Conservation (phyloP, 2,329 filamentous ascomycete genomes). For the Hypoxylon sp. region DNA sequence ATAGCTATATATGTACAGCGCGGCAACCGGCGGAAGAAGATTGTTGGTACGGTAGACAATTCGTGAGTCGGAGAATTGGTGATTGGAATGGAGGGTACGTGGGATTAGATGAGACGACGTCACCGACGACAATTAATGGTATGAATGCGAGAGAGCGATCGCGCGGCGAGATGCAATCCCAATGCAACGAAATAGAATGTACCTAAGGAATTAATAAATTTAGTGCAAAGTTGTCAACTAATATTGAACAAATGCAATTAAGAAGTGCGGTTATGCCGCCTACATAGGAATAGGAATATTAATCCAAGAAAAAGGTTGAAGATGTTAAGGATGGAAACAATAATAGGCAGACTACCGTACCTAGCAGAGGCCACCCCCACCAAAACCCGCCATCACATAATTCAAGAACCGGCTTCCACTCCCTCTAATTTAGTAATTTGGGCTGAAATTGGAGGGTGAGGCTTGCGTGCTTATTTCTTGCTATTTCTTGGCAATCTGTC, state of each 20-base stretch:
- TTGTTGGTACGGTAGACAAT: slow-evolving; percentile 16
- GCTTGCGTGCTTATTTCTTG: no score
- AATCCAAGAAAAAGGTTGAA: slow-evolving; percentile 8
- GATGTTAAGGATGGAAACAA: no score
- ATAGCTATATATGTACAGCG: slow-evolving; percentile 17
- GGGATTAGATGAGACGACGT: slow-evolving; percentile 31
- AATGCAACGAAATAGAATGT: slow-evolving; percentile 15
- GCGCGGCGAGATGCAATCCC: not conserved
- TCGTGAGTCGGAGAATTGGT: slow-evolving; percentile 25
- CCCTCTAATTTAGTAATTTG: no score
- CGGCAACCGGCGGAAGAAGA: slow-evolving; percentile 4
- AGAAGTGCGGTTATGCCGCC: slow-evolving; percentile 6
- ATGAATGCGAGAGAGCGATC: slow-evolving; percentile 1
- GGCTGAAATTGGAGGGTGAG: no score
- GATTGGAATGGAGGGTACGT: slow-evolving; percentile 26
- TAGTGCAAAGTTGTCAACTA: not conserved
- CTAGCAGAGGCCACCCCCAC: no score
- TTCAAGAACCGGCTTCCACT: no score
- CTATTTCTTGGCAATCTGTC: no score
- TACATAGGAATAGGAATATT: slow-evolving; percentile 14
- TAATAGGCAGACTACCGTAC: no score
- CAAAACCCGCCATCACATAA: no score
- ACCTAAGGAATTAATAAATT: slow-evolving; percentile 1
- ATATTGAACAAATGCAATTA: slow-evolving; percentile 5
- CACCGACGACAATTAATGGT: slow-evolving; percentile 21